A percentile compares a stretch with the other conserved stretches of the same genome.
phyloP scores from a whole-genome alignment of 139 green algal genomes.

The Haematococcus lacustris region DNA sequence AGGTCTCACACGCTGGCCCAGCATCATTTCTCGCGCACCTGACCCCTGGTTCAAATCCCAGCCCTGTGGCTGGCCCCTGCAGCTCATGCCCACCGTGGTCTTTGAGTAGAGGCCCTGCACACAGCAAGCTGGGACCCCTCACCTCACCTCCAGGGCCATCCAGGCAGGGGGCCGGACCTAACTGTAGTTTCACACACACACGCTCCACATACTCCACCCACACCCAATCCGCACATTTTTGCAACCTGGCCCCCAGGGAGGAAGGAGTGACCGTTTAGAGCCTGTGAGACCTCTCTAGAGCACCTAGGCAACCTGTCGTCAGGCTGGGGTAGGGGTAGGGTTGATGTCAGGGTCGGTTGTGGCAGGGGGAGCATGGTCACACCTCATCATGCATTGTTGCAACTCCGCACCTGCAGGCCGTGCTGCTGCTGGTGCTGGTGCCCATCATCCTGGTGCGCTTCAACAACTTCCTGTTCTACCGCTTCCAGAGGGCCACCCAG shows the following conservation, averaged over 20 bases:
- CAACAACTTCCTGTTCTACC: constrained; percentile 37
- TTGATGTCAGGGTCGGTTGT: neutral
- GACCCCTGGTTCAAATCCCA: no score
- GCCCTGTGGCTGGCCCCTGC: neutral
- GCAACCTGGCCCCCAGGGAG: neutral
- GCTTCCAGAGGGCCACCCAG: neutral
- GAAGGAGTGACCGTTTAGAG: neutral
- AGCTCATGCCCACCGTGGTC: neutral
- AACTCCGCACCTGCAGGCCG: constrained; percentile 25
- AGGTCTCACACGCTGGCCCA: no score
- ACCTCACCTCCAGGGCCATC: no score
- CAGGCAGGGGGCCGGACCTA: no score
- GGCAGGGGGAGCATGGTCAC: neutral
- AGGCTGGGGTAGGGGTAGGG: neutral
- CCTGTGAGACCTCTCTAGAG: neutral
- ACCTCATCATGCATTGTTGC: neutral
- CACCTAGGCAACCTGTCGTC: neutral
- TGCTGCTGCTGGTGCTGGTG: constrained; percentile 47
- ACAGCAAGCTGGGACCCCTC: no score
- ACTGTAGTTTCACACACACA: no score
- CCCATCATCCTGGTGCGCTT: constrained; percentile 62
- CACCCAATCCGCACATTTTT: no score
- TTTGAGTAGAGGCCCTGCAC: no score
- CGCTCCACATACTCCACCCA: no score
- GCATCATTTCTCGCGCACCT: no score